phyloP scores from a whole-genome alignment of 305 asterid species.

The Fraxinus nigra region DNA sequence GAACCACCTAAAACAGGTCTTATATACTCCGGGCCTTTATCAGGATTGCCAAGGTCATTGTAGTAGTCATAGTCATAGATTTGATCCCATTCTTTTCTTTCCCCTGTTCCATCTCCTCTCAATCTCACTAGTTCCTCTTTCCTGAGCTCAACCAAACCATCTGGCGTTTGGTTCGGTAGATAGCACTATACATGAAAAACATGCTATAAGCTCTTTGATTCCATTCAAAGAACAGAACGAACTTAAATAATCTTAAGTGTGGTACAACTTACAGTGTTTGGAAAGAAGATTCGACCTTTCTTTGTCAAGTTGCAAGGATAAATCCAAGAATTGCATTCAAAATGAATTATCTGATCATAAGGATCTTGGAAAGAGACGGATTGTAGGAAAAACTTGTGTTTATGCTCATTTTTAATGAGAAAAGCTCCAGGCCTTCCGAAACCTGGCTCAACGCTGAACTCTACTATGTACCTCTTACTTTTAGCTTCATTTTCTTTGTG shows the following conservation, averaged over 20 bases:
- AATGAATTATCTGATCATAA: slow-evolving; percentile 26
- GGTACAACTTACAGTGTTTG: slow-evolving; percentile 38
- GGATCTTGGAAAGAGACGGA: slow-evolving; percentile 29
- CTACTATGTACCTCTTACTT: slow-evolving; percentile 27
- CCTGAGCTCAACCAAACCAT: slow-evolving; percentile 36
- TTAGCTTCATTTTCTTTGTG: slow-evolving; percentile 15
- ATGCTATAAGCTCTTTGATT: not conserved
- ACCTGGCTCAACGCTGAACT: slow-evolving; percentile 25
- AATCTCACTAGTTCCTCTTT: slow-evolving; percentile 39
- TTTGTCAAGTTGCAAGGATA: slow-evolving; percentile 35
- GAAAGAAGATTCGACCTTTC: slow-evolving; percentile 40
- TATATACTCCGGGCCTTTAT: slow-evolving; percentile 21
- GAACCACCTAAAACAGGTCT: slow-evolving; percentile 47
- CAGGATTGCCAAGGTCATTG: slow-evolving; percentile 41
- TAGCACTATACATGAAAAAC: slow-evolving; percentile 32
- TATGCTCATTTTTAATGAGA: slow-evolving; percentile 35
- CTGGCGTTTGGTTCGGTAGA: slow-evolving; percentile 47
- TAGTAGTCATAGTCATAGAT: slow-evolving; percentile 47
- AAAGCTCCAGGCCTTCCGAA: slow-evolving; percentile 43
- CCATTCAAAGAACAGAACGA: not conserved
- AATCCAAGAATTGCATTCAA: slow-evolving; percentile 50
- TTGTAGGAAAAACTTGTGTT: slow-evolving; percentile 34
- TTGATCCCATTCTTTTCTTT: slow-evolving; percentile 41
- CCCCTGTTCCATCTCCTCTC: slow-evolving; percentile 46
- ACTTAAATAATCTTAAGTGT: not conserved